Percentiles rank a stretch among this genome's conserved stretches.
phyloP scores from a whole-genome alignment of 140 eudicot genomes.

The Senecio squalidus region DNA sequence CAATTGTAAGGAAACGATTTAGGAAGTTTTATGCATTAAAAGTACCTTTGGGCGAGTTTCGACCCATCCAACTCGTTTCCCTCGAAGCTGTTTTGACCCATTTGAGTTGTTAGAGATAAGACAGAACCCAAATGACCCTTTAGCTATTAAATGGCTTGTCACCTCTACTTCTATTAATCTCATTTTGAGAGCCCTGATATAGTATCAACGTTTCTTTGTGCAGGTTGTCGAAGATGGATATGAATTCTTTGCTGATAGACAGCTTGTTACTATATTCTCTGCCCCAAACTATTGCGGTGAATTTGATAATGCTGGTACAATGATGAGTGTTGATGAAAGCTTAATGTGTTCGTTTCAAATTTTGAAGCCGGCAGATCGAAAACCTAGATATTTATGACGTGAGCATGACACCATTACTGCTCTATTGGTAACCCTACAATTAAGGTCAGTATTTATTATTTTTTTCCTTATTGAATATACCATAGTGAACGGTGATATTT shows the following conservation, averaged over 20 bases:
- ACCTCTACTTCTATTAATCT: neutral
- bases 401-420: constrained; percentile 3
- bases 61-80: neutral
- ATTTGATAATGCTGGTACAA: constrained; percentile 62
- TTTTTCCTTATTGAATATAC: constrained; percentile 9
- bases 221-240: constrained; percentile 62
- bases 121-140: neutral
- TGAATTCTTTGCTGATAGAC: constrained; percentile 56
- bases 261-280: constrained; percentile 50
- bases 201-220: constrained; percentile 6
- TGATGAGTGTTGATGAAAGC: constrained; percentile 69
- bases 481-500: neutral
- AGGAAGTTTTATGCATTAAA: too few relatives aligned
- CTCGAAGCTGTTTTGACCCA: neutral
- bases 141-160: neutral
- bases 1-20: too few relatives aligned
- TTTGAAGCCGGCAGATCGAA: constrained; percentile 47
- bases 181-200: neutral
- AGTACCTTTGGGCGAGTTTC: neutral
- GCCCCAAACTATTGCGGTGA: constrained; percentile 69
- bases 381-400: constrained; percentile 32
- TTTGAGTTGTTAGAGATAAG: neutral
- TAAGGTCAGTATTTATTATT: constrained; percentile 33
- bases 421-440: constrained; percentile 9
- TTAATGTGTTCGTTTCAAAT: constrained; percentile 54